These are phyloP conservation scores for Coniosporium tulheliwenetii DNA, from an alignment of 2,329 filamentous ascomycete genomes.

Conservation along the genomic window DNA sequence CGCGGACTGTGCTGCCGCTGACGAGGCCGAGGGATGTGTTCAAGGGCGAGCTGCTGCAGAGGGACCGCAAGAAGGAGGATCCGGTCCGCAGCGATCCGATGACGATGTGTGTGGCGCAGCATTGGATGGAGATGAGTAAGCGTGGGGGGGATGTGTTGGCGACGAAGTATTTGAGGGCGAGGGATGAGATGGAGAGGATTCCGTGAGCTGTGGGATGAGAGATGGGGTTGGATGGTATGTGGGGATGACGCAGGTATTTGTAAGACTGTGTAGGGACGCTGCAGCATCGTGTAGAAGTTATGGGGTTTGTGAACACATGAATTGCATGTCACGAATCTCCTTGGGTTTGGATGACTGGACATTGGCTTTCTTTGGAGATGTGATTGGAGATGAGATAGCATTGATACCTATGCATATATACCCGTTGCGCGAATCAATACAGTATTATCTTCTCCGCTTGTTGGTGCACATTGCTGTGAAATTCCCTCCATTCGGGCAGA, in stretches of 20 bases:
- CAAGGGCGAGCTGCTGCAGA: constrained; percentile 69
- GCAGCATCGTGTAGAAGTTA: no score
- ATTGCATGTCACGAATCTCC: no score
- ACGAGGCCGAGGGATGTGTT: constrained; percentile 79
- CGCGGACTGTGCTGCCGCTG: constrained; percentile 65
- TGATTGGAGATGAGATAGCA: no score
- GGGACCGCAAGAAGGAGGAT: constrained; percentile 40
- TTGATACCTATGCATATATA: no score
- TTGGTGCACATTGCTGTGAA: no score
- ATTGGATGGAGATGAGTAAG: constrained; percentile 91
- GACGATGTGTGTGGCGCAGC: constrained; percentile 84
- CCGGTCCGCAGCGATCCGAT: constrained; percentile 60
- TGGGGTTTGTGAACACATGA: no score
- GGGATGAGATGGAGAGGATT: constrained; percentile 45
- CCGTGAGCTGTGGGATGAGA: constrained; percentile 19
- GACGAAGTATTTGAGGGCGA: constrained; percentile 63
- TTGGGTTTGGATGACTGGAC: no score
- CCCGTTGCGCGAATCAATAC: no score
- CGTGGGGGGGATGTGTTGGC: constrained; percentile 77
- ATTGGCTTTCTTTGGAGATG: no score
- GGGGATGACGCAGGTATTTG: not conserved
- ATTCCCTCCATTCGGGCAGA: no score
- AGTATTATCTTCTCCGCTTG: no score
- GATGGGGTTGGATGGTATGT: not conserved
- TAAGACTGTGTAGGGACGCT: not conserved